Conservation (phyloP, 352 stramenopile species). For the Phytophthora kernoviae region DNA sequence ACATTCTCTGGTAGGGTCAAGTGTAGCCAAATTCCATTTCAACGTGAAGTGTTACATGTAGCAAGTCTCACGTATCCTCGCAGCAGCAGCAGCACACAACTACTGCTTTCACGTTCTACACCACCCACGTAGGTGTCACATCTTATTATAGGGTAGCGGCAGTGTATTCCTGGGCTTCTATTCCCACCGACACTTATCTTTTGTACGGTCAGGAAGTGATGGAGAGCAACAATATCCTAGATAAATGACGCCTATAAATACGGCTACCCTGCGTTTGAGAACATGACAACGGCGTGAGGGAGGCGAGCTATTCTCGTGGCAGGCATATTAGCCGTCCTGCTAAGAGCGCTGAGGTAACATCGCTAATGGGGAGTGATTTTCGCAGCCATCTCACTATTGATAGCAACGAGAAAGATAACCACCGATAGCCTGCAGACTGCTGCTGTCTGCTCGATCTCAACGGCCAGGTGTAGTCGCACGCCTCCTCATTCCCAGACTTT, state of each 20-base stretch:
- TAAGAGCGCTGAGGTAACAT: neutral
- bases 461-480: slow-evolving; percentile 6
- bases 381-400: slow-evolving; percentile 18
- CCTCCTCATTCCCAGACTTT: slow-evolving; percentile 35
- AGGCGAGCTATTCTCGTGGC: slow-evolving; percentile 2
- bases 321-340: neutral
- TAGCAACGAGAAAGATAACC: slow-evolving; percentile 19
- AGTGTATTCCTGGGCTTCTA: too few species aligned
- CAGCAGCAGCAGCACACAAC: too few species aligned
- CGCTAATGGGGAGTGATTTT: neutral
- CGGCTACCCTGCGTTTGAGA: neutral
- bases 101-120: too few species aligned
- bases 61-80: too few species aligned
- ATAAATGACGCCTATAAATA: neutral
- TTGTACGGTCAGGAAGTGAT: too few species aligned
- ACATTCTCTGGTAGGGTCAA: too few species aligned
- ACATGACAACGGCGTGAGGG: neutral
- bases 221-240: too few species aligned
- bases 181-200: too few species aligned
- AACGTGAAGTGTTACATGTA: too few species aligned
- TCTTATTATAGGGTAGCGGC: too few species aligned
- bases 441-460: slow-evolving; percentile 8
- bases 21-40: too few species aligned
- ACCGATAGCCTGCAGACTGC: slow-evolving; percentile 6
- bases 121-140: too few species aligned